Evolutionary conservation across 1,284 basidiomycete genomes (phyloP), one percentile per base, ranked within the genome.

Genomic region (Ustilago loliicola): DNA sequence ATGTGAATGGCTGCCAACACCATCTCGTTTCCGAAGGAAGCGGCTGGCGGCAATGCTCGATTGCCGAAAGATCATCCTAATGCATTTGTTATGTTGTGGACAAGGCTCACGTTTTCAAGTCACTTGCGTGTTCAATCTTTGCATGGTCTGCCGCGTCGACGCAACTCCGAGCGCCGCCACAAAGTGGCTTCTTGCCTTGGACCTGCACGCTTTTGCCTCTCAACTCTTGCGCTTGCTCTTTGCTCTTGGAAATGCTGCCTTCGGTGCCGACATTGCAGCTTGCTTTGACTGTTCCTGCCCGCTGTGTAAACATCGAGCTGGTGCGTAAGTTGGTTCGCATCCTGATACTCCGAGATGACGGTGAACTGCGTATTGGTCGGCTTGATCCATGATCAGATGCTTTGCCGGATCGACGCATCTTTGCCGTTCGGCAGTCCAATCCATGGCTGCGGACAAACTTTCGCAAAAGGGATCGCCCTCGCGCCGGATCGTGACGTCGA

Each of bases 111-210:
- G 15, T 7, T 21, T 45, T 45, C 7, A 21, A 6, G 42, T n/a
- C n/a, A 19, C 42, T 45, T 21, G 3, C 36, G 9, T 7, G 9
- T 10, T 38, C 9, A 38, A 8, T 38, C 15, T 38, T 47, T 23
- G 17, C 17, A 47, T 47, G 11, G 23, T 53, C 38, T 38, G 40
- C 51, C 60, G 29, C 36, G 60, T 62, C 60, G 51, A 62, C 60
- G 60, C 60, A 54, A 62, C 40, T 62, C 60, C 60, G 52, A 61
- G 25, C 27, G 60, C 52, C 17, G 27, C 50, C 47, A 48, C 59
- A 55, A 36, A 55, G 53, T 32, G 21, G 32, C 53, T 38, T 38
- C 53, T 23, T 15, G 17, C 38, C 17, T 40, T 40, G 11, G 13
- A 40, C 38, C 38, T 40, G 38, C 38, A 40, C 38, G 38, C 38